Evolutionary conservation across 495 filamentous ascomycete genomes (phyloP), one percentile per base, ranked within the genome.

Genomic region (Trichoderma asperelloides): DNA sequence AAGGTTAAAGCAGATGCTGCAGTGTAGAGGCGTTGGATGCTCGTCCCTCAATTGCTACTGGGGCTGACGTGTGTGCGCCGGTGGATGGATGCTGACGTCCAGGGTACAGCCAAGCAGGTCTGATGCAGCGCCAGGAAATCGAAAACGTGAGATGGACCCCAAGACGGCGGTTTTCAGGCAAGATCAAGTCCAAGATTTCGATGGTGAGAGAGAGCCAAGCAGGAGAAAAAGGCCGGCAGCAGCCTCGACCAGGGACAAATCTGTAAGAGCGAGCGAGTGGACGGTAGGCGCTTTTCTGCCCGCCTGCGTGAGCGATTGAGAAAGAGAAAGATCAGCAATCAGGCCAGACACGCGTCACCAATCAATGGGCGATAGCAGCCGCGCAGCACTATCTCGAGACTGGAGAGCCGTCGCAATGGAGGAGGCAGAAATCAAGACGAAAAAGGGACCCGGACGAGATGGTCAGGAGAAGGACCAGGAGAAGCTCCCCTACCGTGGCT

Each of bases 211-310:
- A 60, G 21, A 60, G 23, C 16, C 21, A 27, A 21, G 23, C 1
- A 12, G 11, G 27, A 27, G 21, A 12, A 60, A 11, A 30, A 27
- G 16, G 1, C n/a, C 47, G n/a, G 47, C 55, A 60, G 23, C 25
- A 60, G 23, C 25, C 16, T 28, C 55, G 23, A 60, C 55, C 55
- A 21, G 23, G 55, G 12, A 6, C 43, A 47, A 47, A n/a, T n/a
- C 47, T n/a, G 25, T 18, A 60, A 18, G 15, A 60, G 23, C 55
- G 16, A 60, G 55, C 55, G 55, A 60, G 55, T 25, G 55, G 55
- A 60, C 55, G 55, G 55, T 60, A 60, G 55, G 55, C 55, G 55
- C 55, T 28, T 60, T 11, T 60, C 55, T n/a, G 47, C 55, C 49
- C 11, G 12, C 21, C 27, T 60, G 55, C 55, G 55, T 1, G 55